Base-by-base conservation (phyloP, 2,329 filamentous ascomycete genomes). In the Aspergillus quadrilineatus region DNA sequence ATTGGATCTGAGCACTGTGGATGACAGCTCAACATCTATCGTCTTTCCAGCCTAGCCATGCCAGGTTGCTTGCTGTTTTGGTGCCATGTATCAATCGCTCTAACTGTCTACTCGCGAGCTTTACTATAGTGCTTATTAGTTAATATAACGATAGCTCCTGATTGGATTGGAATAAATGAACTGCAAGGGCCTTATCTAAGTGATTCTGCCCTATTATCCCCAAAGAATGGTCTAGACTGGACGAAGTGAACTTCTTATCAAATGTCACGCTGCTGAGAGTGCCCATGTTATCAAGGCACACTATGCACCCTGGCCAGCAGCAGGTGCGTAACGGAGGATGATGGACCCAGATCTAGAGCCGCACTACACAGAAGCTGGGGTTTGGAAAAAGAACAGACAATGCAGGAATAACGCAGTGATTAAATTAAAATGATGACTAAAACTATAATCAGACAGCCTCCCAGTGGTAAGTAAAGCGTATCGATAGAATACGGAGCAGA, bases 381-480 rank as follows among this genome's bases (percentile, higher is more conserved):
- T 42, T 39, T 10, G 48, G 58, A 50, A 39, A 55, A 43, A 55
- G 47, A 29, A 32, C 41, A 59, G 41, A 50, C 39, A 47, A 26
- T 28, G 26, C 6, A 37, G 37, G 17, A 49, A 59, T 42, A 30
- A 53, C 34, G 55, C 45, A 30, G 54, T 55, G 47, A 56, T 48
- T 49, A 26, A 39, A 30, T 55, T 52, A 57, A 45, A 58, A 51
- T 58, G 50, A 54, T 58, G 45, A 55, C 57, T 46, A 58, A 58
- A 22, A 61, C 55, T 61, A 37, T 73, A 67, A 74, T 73, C 72
- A 75, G 67, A 74, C 72, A 74, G 69, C 72, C 72, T 71, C 69
- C 70, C 72, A 71, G 58, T 22, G 55, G 64, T 34, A 54, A 54
- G 17, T 60, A 60, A 59, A 67, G 14, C 8, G 34, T 37, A 37